These are phyloP conservation scores for Eucalyptus cloeziana DNA, from an alignment of 345 rosid genomes.

Conservation along the genomic window DNA sequence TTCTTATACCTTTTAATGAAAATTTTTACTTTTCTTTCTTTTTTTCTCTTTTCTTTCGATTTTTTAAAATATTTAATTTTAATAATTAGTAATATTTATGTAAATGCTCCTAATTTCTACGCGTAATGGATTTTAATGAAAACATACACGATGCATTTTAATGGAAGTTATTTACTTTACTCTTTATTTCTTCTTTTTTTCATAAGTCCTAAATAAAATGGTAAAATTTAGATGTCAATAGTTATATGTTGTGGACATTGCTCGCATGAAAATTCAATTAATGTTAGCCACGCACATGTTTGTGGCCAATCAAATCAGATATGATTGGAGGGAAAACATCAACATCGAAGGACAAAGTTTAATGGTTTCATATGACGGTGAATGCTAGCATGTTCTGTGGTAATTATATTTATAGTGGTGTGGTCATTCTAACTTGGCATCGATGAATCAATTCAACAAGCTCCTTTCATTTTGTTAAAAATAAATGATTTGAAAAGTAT, in stretches of 20 bases:
- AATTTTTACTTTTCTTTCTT: too few relatives aligned
- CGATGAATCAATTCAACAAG: neutral
- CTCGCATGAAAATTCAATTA: neutral
- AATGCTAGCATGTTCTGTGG: neutral
- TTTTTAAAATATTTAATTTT: too few relatives aligned
- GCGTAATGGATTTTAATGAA: too few relatives aligned
- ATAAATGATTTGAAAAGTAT: accelerated
- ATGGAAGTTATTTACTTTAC: too few relatives aligned
- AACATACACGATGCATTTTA: accelerated
- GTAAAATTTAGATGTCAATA: accelerated
- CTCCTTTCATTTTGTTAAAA: too few relatives aligned
- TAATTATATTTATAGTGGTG: neutral
- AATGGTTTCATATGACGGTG: accelerated
- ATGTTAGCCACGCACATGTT: neutral
- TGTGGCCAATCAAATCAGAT: neutral
- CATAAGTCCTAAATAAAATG: too few relatives aligned
- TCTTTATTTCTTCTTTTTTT: too few relatives aligned
- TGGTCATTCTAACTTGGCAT: neutral
- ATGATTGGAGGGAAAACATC: neutral
- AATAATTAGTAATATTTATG: too few relatives aligned
- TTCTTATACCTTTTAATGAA: too few relatives aligned
- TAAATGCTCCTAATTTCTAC: too few relatives aligned
- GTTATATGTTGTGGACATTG: accelerated
- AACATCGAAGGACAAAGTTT: neutral
- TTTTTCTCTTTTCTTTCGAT: accelerated